These are phyloP conservation scores for Albophoma yamanashiensis DNA, from an alignment of 2,329 filamentous ascomycete genomes.

Conservation along the genomic window DNA sequence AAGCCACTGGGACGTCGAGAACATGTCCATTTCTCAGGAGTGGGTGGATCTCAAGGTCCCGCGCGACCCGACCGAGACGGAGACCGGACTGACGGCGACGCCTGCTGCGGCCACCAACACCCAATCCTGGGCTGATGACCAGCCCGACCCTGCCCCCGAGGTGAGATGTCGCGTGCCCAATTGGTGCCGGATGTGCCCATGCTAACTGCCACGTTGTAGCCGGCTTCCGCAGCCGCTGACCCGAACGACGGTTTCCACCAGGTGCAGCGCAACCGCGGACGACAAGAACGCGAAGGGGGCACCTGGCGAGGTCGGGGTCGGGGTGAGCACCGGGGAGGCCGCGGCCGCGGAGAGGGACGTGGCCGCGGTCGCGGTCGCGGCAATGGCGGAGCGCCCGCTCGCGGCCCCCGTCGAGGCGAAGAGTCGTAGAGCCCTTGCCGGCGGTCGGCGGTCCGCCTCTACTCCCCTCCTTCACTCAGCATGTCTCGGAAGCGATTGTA, in stretches of 20 bases:
- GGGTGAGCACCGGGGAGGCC: slow-evolving; percentile 35
- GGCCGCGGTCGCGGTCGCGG: slow-evolving; percentile 29
- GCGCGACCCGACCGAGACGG: slow-evolving; percentile 63
- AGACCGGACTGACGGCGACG: slow-evolving; percentile 52
- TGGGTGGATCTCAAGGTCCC: slow-evolving; percentile 64
- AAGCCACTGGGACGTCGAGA: slow-evolving; percentile 51
- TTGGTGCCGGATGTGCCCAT: not conserved
- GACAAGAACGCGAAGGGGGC: slow-evolving; percentile 40
- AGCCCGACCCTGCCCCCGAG: slow-evolving; percentile 42
- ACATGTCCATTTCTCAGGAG: slow-evolving; percentile 44
- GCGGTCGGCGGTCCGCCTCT: slow-evolving; percentile 14
- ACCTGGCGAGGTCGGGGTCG: slow-evolving; percentile 31
- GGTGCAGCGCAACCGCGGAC: slow-evolving; percentile 51
- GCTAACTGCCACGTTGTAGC: slow-evolving; percentile 6
- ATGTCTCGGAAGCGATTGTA: slow-evolving; percentile 23
- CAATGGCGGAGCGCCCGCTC: slow-evolving; percentile 21
- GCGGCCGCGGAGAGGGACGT: slow-evolving; percentile 39
- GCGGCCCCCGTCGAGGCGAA: slow-evolving; percentile 26
- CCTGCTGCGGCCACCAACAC: slow-evolving; percentile 42
- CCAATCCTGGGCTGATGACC: slow-evolving; percentile 76
- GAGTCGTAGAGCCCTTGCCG: slow-evolving; percentile 22
- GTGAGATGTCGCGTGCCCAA: slow-evolving; percentile 19
- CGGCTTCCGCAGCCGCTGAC: slow-evolving; percentile 28
- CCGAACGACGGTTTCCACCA: slow-evolving; percentile 61
- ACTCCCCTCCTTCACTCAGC: slow-evolving; percentile 17